These are phyloP conservation scores for Wickerhamomyces sydowiorum DNA, from an alignment of 805 yeast genomes.

Conservation along the genomic window DNA sequence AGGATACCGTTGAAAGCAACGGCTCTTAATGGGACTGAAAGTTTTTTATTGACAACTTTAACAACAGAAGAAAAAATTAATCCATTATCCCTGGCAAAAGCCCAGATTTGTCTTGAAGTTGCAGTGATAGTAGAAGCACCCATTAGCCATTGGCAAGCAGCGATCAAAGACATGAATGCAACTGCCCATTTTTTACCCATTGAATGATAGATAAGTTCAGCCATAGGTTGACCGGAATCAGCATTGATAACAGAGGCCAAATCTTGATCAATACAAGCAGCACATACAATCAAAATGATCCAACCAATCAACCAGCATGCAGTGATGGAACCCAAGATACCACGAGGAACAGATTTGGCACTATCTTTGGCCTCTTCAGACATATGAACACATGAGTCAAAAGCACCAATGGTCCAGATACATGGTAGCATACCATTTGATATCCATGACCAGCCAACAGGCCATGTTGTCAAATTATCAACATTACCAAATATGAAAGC, in stretches of 20 bases:
- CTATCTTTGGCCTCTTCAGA: constrained; percentile 66
- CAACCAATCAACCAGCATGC: constrained; percentile 56
- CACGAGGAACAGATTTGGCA: constrained; percentile 54
- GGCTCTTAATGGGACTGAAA: constrained; percentile 60
- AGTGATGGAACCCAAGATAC: constrained; percentile 51
- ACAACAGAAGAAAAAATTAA: constrained; percentile 50
- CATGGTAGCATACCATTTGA: constrained; percentile 54
- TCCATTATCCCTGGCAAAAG: constrained; percentile 73
- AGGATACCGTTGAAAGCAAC: constrained; percentile 46
- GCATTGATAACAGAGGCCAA: constrained; percentile 28
- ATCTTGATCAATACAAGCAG: constrained; percentile 43
- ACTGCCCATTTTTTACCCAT: constrained; percentile 62
- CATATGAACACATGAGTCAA: constrained; percentile 68
- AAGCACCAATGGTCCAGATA: constrained; percentile 71
- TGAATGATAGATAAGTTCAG: constrained; percentile 55
- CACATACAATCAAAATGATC: constrained; percentile 44
- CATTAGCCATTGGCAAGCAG: constrained; percentile 59
- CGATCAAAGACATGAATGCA: constrained; percentile 54
- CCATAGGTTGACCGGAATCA: constrained; percentile 53
- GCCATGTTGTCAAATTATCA: constrained; percentile 46
- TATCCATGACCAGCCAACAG: constrained; percentile 49
- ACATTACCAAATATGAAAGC: constrained; percentile 48
- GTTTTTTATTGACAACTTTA: constrained; percentile 46
- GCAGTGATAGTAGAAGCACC: constrained; percentile 59
- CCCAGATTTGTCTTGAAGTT: constrained; percentile 67